Percentiles rank a stretch among this genome's conserved stretches.
phyloP scores from a whole-genome alignment of 257 asterid genomes.

The Asclepias syriaca region DNA sequence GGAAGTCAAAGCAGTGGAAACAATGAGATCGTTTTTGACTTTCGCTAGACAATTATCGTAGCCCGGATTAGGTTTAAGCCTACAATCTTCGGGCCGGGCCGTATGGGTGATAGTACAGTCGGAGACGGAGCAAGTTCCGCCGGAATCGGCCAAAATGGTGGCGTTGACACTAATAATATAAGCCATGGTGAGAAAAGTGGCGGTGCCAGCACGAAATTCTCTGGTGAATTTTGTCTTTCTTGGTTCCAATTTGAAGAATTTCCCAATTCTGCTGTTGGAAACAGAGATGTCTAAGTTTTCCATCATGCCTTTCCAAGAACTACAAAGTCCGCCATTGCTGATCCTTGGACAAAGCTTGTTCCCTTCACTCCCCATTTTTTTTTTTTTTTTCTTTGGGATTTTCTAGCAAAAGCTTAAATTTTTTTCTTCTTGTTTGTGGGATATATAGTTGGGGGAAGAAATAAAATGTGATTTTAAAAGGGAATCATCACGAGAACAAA shows the following conservation, averaged over 20 bases:
- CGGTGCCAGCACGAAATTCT: slow-evolving; percentile 66
- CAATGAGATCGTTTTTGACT: slow-evolving; percentile 55
- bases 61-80: slow-evolving; percentile 40
- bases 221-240: slow-evolving; percentile 44
- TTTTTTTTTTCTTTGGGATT: background rate
- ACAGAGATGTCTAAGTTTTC: slow-evolving; percentile 34
- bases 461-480: slow-evolving; percentile 14
- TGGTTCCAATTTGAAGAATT: slow-evolving; percentile 51
- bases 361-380: slow-evolving; percentile 29
- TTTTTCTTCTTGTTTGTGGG: no score
- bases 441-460: slow-evolving; percentile 1
- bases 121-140: slow-evolving; percentile 50
- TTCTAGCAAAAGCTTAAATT: no score
- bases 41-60: slow-evolving; percentile 50
- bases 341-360: slow-evolving; percentile 18
- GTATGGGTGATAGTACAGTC: slow-evolving; percentile 30
- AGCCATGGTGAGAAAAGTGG: slow-evolving; percentile 79
- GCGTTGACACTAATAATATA: slow-evolving; percentile 71
- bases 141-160: slow-evolving; percentile 63
- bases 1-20: slow-evolving; percentile 60
- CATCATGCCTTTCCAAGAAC: slow-evolving; percentile 35
- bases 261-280: slow-evolving; percentile 49
- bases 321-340: slow-evolving; percentile 10
- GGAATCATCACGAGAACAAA: slow-evolving; percentile 11
- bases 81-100: slow-evolving; percentile 33